Evolutionary conservation across 768 basidiomycete genomes (phyloP).

Genomic region (Cubamyces lactineus): DNA sequence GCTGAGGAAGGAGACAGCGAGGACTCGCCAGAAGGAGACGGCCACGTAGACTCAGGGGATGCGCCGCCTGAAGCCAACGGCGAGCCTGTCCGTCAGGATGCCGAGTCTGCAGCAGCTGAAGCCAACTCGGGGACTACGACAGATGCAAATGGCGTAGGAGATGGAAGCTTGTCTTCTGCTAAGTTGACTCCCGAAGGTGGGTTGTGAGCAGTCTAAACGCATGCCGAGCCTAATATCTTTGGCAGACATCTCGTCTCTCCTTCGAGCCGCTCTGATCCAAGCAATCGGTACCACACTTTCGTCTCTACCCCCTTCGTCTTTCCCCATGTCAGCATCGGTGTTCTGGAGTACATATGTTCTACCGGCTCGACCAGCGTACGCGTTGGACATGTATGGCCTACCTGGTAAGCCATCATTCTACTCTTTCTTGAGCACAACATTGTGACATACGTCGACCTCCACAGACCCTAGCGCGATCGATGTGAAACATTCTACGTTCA

Average conservation of each 20-base stretch:
- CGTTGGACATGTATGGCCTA: constrained; percentile 31
- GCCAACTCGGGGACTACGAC: too few species aligned
- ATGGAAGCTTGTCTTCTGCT: constrained; percentile 3
- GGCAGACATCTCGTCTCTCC: constrained; percentile 57
- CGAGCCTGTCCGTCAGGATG: too few species aligned
- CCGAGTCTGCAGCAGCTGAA: too few species aligned
- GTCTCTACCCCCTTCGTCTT: constrained; percentile 52
- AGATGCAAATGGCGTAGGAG: constrained; percentile 30
- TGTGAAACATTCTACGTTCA: constrained; percentile 80
- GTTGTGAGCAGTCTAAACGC: neutral
- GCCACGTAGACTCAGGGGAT: neutral
- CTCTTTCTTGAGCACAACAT: constrained; percentile 6
- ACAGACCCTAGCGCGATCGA: constrained; percentile 50
- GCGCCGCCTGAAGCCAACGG: too few species aligned
- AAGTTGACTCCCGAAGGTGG: constrained; percentile 34
- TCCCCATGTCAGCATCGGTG: constrained; percentile 76
- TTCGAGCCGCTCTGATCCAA: constrained; percentile 68
- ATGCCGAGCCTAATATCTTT: neutral
- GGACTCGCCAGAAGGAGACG: constrained; percentile 14
- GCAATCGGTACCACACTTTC: constrained; percentile 56
- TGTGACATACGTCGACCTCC: neutral
- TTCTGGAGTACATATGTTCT: constrained; percentile 80
- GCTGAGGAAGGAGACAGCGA: constrained; percentile 13
- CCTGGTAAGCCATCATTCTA: constrained; percentile 34
- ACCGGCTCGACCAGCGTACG: constrained; percentile 77